Base-by-base conservation (phyloP, 257 asterid species). In the Nicotiana tomentosiformis region DNA sequence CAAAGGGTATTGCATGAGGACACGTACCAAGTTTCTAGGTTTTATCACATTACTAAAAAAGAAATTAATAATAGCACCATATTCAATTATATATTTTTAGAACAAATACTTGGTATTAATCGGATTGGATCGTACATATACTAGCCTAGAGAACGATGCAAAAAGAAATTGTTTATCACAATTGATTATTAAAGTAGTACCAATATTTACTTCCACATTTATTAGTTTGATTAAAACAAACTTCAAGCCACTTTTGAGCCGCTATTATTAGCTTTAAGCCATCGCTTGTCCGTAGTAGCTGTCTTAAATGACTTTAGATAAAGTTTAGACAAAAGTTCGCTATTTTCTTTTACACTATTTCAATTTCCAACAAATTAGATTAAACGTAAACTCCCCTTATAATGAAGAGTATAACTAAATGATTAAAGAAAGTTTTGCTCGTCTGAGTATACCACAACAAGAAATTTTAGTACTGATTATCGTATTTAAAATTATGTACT, bases 11-110 rank as follows among this genome's bases (percentile, higher is more conserved):
- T 4, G 46, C 57, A 60, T 12, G 23, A 29, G 53, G 86, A 69
- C 88, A 82, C 88, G 88, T 85, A 77, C 26, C 81, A 78, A 74
- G 79, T 78, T 1, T 70, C 26, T 69, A 14, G 11, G 4, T 49
- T 77, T 39, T 56, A 2, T 46, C 17, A 58, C 8, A 51, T 20
- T 12, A n/a, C 17, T 39, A 32, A 80, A 15, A 15, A 46, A 46
- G 2, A 74, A 7, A 43, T 43, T 14, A 26, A 15, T 46, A 6
- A 16, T 1, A 74, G 62, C 14, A 15, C 29, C 61, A 12, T 35
- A 23, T 1, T 23, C 26, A 23, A 46, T 49, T 74, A 3, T 72
- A 43, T 11, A 20, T 46, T 20, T 1, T 64, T 20, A 51, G n/a
- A 74, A 46, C 78, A 49, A 66, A 16, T 72, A 67, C 53, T 62